Evolutionary conservation across 2,329 filamentous ascomycete species (phyloP).

Genomic region (Clathrospora elynae): DNA sequence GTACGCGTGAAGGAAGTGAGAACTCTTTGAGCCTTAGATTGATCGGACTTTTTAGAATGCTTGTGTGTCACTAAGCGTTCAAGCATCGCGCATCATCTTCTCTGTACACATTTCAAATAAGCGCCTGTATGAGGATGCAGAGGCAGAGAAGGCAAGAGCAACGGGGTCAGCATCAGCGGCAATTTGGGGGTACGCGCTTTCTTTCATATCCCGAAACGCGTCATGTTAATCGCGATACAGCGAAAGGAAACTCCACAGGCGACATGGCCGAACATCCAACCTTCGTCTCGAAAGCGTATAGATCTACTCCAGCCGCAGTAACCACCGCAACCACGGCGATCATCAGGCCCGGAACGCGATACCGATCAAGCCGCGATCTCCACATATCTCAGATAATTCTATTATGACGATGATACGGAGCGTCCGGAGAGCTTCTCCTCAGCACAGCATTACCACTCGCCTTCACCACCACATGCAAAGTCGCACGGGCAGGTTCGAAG

Average conservation of each 20-base stretch:
- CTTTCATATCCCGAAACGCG: background rate
- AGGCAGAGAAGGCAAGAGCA: constrained; percentile 10
- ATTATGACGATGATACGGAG: constrained; percentile 9
- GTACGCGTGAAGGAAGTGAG: constrained; percentile 8
- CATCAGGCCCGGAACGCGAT: constrained; percentile 7
- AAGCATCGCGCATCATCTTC: background rate
- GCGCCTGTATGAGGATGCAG: constrained; percentile 6
- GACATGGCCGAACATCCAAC: constrained; percentile 8
- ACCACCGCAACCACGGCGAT: constrained; percentile 1
- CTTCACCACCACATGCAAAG: constrained; percentile 8
- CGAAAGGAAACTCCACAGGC: constrained; percentile 7
- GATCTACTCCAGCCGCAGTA: constrained; percentile 18
- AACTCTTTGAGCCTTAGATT: background rate
- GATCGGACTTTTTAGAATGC: background rate
- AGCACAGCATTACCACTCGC: constrained; percentile 10
- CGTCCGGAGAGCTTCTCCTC: constrained; percentile 14
- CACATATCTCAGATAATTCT: constrained; percentile 10
- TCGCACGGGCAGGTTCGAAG: constrained; percentile 19
- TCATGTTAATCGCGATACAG: constrained; percentile 4
- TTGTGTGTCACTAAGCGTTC: background rate
- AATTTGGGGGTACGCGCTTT: constrained; percentile 9
- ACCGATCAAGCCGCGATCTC: constrained; percentile 9
- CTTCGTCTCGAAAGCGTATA: constrained; percentile 17
- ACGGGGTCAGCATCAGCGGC: constrained; percentile 6
- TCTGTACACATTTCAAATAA: background rate